Base-by-base conservation (phyloP, 495 filamentous ascomycete species). In the Aspergillus panamensis region DNA sequence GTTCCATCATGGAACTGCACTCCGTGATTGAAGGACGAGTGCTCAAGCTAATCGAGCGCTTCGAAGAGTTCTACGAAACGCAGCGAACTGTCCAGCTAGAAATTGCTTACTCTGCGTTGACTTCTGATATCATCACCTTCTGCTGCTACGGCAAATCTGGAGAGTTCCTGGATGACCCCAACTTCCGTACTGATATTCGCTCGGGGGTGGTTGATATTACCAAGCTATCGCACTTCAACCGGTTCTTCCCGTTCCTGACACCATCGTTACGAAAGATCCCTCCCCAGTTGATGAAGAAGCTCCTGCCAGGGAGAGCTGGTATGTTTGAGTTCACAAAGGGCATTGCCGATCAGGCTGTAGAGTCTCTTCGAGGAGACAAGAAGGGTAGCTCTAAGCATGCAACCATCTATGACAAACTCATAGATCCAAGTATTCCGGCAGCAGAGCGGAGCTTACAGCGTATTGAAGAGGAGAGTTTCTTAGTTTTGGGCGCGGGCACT, bases 11-110 rank as follows among this genome's bases (percentile, higher is more conserved):
- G 0, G 61, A 60, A 9, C 59, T 84, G 2, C 72, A 80, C 37
- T 75, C 78, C 2, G 59, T 73, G 7, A 75, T 84, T 6, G 64
- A 75, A 31, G 71, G 71, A 2, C 68, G 73, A 10, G 64, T 81
- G 1, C 64, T 74, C 14, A 67, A 72, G 20, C 64, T 84, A 0
- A 64, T 75, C 25, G 20, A 53, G 2, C 64, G 69, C 6, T 65
- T 83, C 19, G 55, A 69, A 17, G 66, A 62, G 4, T 67, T 69
- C 31, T 66, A 55, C 20, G n/a, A 59, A 21, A 42, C 52, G 19
- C 53, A 54, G 12, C 14, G 51, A 0, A 62, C 65, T 8, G 58
- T 78, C 3, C 59, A 72, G 10, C 29, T 79, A 0, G 55, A 71
- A 21, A 65, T 70, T 20, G 70, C 72, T 12, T 80, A 71, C 43